Evolutionary conservation across 2,329 filamentous ascomycete genomes (phyloP), one percentile per base, ranked within the genome.

Genomic region (Fusarium paranaense): DNA sequence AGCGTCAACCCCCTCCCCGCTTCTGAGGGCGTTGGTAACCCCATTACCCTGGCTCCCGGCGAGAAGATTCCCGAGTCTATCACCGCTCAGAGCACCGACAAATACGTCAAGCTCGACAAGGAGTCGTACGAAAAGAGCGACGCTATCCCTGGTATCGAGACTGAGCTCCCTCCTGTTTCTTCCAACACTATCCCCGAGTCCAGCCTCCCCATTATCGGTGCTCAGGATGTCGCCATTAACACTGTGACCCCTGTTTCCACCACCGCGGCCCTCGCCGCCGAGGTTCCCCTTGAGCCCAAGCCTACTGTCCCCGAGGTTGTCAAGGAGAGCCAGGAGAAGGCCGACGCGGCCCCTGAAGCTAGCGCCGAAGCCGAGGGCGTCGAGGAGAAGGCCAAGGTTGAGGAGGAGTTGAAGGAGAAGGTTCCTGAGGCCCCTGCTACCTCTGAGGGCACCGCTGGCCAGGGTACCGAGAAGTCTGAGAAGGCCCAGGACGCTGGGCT

Each of bases 61-160:
- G 94, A 97, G 85, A 91, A 92, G 81, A 89, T 98, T 11, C 95
- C 95, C 45, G 88, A 93, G 57, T 88, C 88, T 30, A 80, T 95
- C 76, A 91, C 91, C 57, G 83, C 88, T 61, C 93, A 94, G 82
- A 92, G 92, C 74, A 86, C 90, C 77, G 92, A 94, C 81, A 86
- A 86, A 69, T 92, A 95, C 60, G 89, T 98, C 79, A 90, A 92
- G 79, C 89, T 94, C 22, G 95, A 98, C 81, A 89, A 95, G 82
- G 94, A 91, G 76, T 96, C 94, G 2, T 98, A 98, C 83, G 93
- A 97, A 82, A 94, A 94, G 82, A 91, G 92, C 73, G 93, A 93
- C 79, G 89, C 91, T 66, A 83, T 91, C 47, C 87, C 88, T 60
- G 89, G 88, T 74, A 78, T 85, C 62, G 82, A 84, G 74, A 84